Base-by-base conservation (phyloP, 192 early-diverging fungal species). In the Dissophora globulifera region DNA sequence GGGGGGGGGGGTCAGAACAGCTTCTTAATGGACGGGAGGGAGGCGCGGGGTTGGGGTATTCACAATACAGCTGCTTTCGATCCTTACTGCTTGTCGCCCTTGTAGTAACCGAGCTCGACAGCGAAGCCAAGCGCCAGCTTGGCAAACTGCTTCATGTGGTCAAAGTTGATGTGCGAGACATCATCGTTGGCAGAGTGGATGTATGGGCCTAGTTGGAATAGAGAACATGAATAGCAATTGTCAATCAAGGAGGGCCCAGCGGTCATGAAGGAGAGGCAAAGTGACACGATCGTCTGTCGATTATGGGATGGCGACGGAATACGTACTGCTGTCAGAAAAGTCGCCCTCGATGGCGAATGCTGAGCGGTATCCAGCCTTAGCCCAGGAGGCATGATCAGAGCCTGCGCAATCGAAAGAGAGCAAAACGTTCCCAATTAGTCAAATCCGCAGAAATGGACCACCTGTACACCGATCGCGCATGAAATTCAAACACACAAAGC, bases 371-470 rank as follows among this genome's bases (percentile, higher is more conserved):
- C 95, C 96, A n/a, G 88, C 87, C 65, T 91, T 88, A 59, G 84
- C 86, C 95, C 95, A 98, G 27, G 91, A 91, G 6, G 94, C 94
- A 74, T 98, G 95, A 81, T 98, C 96, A 50, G 90, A 90, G 80
- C 88, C 92, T 48, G 81, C 43, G 45, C n/a, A n/a, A n/a, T n/a
- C n/a, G n/a, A n/a, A n/a, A n/a, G n/a, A n/a, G n/a, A n/a, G n/a
- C n/a, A n/a, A n/a, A n/a, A n/a, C n/a, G n/a, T n/a, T n/a, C n/a
- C n/a, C n/a, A n/a, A n/a, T n/a, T n/a, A n/a, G n/a, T n/a, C n/a
- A n/a, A n/a, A n/a, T n/a, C n/a, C n/a, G n/a, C n/a, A n/a, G n/a
- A n/a, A n/a, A n/a, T n/a, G n/a, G n/a, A n/a, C n/a, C n/a, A n/a
- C n/a, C n/a, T n/a, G n/a, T n/a, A n/a, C n/a, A n/a, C n/a, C n/a